Conservation (phyloP, 2,329 filamentous ascomycete species). For the Aspergillus fructus region DNA sequence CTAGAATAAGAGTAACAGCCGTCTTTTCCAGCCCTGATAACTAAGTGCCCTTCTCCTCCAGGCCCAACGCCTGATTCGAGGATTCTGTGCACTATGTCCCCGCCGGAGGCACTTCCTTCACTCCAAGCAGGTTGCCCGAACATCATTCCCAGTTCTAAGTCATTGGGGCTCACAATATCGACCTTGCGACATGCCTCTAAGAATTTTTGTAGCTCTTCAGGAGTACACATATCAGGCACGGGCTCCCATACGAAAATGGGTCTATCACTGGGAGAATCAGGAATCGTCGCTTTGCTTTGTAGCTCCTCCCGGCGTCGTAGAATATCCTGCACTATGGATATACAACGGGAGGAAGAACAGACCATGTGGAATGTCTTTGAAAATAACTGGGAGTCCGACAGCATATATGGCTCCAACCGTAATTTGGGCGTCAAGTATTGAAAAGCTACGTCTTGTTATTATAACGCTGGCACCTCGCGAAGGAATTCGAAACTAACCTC, state of each 20-base stretch:
- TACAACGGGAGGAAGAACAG: conserved; percentile 75
- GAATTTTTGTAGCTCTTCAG: conserved; percentile 59
- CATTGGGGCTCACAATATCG: conserved; percentile 74
- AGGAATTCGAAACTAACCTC: conserved; percentile 40
- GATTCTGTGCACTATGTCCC: conserved; percentile 35
- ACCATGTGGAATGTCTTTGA: conserved; percentile 84
- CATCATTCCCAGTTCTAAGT: conserved; percentile 81
- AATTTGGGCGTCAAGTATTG: conserved; percentile 84
- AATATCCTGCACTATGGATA: conserved; percentile 72
- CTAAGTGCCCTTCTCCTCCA: conserved; percentile 38
- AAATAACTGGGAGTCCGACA: conserved; percentile 65
- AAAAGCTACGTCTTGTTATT: conserved; percentile 60
- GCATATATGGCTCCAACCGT: conserved; percentile 70
- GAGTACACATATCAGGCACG: conserved; percentile 81
- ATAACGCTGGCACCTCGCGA: background rate
- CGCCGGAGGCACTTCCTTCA: conserved; percentile 26
- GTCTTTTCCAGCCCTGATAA: conserved; percentile 63
- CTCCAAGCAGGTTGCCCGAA: conserved; percentile 60
- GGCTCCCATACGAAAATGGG: conserved; percentile 94
- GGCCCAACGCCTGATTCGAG: conserved; percentile 38
- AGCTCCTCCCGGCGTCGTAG: conserved; percentile 50
- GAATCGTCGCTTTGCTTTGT: conserved; percentile 24
- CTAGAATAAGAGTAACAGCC: conserved; percentile 51
- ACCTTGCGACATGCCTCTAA: conserved; percentile 54
- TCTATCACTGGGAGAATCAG: conserved; percentile 43